Base-by-base conservation (phyloP, 345 rosid species). In the Linum lewisii region DNA sequence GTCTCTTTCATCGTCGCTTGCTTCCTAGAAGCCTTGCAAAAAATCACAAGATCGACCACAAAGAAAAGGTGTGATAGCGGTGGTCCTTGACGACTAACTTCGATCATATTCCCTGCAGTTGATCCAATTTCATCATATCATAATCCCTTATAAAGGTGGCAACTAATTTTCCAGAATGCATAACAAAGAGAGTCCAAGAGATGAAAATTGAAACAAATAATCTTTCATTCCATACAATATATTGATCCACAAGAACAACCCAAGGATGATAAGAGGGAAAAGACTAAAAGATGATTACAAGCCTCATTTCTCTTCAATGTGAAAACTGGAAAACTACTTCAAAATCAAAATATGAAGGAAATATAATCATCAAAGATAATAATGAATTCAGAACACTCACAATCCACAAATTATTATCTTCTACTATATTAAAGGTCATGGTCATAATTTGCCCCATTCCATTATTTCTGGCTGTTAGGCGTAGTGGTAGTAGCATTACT, bases 401-500 rank as follows among this genome's bases (percentile, higher is more conserved):
- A 50, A 67, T 63, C 74, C 38, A 34, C 10, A 72, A 36, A 54
- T 67, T 60, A 66, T 50, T 58, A 67, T 59, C 61, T 58, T 45
- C 54, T 71, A 65, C n/a, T n/a, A n/a, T n/a, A n/a, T n/a, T 72
- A 75, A 77, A 73, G 64, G 69, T 72, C 63, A 37, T 50, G 58
- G 63, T 64, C 51, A 24, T 68, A 55, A 61, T n/a, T 60, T 36
- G 57, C 21, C 57, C 60, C 51, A 63, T 57, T 68, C 57, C 60
- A 54, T 73, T 75, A 88, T 73, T 84, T 88, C 56, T 57, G 88
- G 76, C 75, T 86, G 78, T n/a, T n/a, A n/a, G n/a, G n/a, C n/a
- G 78, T 73, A 29, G 80, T 34, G 10, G 38, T 34, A 11, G 7
- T 34, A 34, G 7, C 38, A 34, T 34, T 34, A 5, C 7, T 34